These are phyloP conservation scores for Agaricales sp. DNA, from an alignment of 1,284 basidiomycete species.

Conservation along the genomic window DNA sequence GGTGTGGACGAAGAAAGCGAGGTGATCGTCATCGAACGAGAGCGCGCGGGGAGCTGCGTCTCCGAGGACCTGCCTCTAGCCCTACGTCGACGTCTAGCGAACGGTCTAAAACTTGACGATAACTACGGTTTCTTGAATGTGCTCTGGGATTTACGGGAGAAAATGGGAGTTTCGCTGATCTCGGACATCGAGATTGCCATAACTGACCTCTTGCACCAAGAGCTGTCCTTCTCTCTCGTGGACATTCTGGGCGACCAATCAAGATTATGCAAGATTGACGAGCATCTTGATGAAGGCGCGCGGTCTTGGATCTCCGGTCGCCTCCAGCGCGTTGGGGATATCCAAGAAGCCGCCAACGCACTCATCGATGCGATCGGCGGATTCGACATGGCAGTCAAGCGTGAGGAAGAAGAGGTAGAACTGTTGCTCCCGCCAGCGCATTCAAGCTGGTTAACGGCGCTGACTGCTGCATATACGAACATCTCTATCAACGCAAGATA, in stretches of 20 bases:
- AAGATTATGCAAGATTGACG: constrained; percentile 36
- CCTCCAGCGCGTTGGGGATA: constrained; percentile 42
- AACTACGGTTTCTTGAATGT: constrained; percentile 45
- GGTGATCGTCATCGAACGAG: constrained; percentile 65
- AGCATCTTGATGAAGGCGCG: constrained; percentile 46
- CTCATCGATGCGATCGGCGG: constrained; percentile 60
- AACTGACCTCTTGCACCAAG: constrained; percentile 58
- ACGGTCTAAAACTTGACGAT: constrained; percentile 30
- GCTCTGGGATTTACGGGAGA: constrained; percentile 48
- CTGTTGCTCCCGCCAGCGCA: constrained; percentile 39
- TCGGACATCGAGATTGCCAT: constrained; percentile 46
- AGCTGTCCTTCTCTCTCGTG: constrained; percentile 61
- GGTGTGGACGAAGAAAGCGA: constrained; percentile 41
- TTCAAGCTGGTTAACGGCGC: constrained; percentile 51
- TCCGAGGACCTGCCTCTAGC: constrained; percentile 59
- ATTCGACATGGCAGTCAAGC: constrained; percentile 60
- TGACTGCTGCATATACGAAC: constrained; percentile 50
- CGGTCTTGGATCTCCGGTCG: constrained; percentile 50
- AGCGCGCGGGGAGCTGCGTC: constrained; percentile 59
- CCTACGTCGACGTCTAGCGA: constrained; percentile 36
- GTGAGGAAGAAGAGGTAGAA: constrained; percentile 58
- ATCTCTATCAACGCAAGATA: constrained; percentile 61
- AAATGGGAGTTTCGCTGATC: constrained; percentile 45
- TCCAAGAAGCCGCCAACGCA: constrained; percentile 43
- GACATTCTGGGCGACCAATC: constrained; percentile 66